A percentile compares a stretch with the other conserved stretches of the same genome.
Conservation (phyloP, 768 basidiomycete genomes). For the Leccinum ochraceum region DNA sequence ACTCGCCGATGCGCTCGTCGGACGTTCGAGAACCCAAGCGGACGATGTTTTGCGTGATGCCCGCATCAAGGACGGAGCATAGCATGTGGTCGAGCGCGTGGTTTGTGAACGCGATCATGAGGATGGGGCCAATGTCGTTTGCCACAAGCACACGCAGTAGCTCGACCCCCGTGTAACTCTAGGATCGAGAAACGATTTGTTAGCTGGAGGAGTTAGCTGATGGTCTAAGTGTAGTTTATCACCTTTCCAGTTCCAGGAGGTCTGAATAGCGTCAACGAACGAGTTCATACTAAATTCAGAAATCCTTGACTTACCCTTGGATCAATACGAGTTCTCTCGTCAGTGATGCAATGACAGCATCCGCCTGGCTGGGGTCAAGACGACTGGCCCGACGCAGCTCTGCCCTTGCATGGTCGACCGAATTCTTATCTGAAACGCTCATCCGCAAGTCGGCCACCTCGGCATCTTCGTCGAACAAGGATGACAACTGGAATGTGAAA, state of each 20-base stretch:
- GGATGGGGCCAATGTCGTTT: constrained; percentile 53
- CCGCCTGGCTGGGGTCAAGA: constrained; percentile 70
- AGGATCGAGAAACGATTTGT: not conserved
- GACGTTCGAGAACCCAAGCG: constrained; percentile 67
- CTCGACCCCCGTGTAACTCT: constrained; percentile 72
- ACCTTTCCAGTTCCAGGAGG: constrained; percentile 84
- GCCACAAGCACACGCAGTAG: constrained; percentile 63
- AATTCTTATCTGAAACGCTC: constrained; percentile 40
- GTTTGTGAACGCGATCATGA: constrained; percentile 70
- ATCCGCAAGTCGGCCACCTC: constrained; percentile 43
- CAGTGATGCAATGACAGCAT: constrained; percentile 64
- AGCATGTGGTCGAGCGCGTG: constrained; percentile 80
- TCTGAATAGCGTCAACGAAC: constrained; percentile 33
- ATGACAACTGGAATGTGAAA: constrained; percentile 57
- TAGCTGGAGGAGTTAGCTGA: not conserved
- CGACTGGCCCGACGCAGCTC: constrained; percentile 49
- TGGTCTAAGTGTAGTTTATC: not conserved
- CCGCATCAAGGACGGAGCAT: constrained; percentile 59
- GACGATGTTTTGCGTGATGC: constrained; percentile 63
- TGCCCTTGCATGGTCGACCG: constrained; percentile 48
- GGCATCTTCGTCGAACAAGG: constrained; percentile 47
- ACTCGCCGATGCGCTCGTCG: constrained; percentile 61
- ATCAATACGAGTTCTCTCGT: constrained; percentile 64
- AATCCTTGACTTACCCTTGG: constrained; percentile 55
- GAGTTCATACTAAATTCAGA: not conserved